These are phyloP conservation scores for Starmerella stigmatis DNA, from an alignment of 805 yeast genomes.

Conservation along the genomic window DNA sequence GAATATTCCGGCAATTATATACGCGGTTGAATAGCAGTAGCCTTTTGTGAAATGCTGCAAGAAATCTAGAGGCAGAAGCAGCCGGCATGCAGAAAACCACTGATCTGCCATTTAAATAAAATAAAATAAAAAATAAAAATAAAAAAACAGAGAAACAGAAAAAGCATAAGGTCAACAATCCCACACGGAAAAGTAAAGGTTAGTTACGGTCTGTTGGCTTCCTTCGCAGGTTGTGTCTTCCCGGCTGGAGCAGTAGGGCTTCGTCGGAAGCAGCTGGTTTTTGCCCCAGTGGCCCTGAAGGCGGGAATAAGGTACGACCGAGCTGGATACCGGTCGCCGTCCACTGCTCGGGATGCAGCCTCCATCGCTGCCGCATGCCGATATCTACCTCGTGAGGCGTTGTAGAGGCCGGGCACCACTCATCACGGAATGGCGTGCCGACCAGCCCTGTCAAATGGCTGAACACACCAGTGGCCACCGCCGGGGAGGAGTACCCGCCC, in stretches of 20 bases:
- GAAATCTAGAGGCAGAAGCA: no score
- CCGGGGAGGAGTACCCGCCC: slow-evolving; percentile 82
- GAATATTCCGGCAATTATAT: no score
- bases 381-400: slow-evolving; percentile 49
- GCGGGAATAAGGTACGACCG: slow-evolving; percentile 27
- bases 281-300: not conserved
- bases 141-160: no score
- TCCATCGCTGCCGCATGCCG: slow-evolving; percentile 62
- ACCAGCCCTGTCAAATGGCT: slow-evolving; percentile 68
- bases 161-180: no score
- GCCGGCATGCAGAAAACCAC: no score
- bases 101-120: no score
- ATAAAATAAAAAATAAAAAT: no score
- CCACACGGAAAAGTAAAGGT: no score
- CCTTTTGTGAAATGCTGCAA: no score
- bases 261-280: not conserved
- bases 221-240: not conserved
- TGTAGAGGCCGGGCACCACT: slow-evolving; percentile 54
- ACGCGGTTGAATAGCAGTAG: no score
- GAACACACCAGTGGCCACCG: slow-evolving; percentile 66
- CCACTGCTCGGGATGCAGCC: slow-evolving; percentile 27
- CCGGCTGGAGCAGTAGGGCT: not conserved
- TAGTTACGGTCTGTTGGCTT: not conserved
- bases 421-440: slow-evolving; percentile 44
- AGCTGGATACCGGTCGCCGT: slow-evolving; percentile 26